Percentiles rank a stretch among this genome's conserved stretches.
phyloP scores from a whole-genome alignment of 164 flowering plant genomes.

The Nymphaea thermarum region DNA sequence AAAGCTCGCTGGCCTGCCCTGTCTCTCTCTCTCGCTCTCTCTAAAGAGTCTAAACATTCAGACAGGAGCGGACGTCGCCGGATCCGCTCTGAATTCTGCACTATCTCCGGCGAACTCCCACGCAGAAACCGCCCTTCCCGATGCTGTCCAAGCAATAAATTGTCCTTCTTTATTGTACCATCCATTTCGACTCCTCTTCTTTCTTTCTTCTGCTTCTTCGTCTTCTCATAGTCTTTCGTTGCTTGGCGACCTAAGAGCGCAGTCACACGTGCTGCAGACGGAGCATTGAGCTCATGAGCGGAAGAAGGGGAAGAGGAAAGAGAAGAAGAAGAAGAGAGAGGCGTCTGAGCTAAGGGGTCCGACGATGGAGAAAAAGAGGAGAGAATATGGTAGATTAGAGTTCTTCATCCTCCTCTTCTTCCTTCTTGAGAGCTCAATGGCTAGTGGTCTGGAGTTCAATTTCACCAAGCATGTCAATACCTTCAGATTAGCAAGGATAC shows the following conservation, averaged over 20 bases:
- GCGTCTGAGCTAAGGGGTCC: not conserved
- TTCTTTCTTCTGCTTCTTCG: conserved; percentile 2
- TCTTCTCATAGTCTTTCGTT: not conserved
- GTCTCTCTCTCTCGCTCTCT: not conserved
- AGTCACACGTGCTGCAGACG: not conserved
- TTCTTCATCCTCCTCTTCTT: conserved; percentile 4
- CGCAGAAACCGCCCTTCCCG: not conserved
- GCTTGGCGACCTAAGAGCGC: not conserved
- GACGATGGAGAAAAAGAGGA: not conserved
- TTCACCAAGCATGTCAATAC: conserved; percentile 48
- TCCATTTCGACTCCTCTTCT: conserved; percentile 10
- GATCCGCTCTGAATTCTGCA: not conserved
- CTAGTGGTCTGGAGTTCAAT: conserved; percentile 23
- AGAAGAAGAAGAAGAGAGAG: not conserved
- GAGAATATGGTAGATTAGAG: not conserved
- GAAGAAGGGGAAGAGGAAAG: not conserved
- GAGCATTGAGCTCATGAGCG: not conserved
- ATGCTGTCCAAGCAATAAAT: not conserved
- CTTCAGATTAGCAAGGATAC: conserved; percentile 53
- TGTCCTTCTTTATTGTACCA: not conserved
- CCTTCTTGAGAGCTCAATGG: conserved; percentile 2
- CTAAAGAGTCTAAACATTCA: no score
- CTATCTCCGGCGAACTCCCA: not conserved
- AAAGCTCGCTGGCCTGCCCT: no score
- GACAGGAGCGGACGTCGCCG: not conserved